phyloP scores from a whole-genome alignment of 495 filamentous ascomycete genomes.

The Podospora bellae-mahoneyi region DNA sequence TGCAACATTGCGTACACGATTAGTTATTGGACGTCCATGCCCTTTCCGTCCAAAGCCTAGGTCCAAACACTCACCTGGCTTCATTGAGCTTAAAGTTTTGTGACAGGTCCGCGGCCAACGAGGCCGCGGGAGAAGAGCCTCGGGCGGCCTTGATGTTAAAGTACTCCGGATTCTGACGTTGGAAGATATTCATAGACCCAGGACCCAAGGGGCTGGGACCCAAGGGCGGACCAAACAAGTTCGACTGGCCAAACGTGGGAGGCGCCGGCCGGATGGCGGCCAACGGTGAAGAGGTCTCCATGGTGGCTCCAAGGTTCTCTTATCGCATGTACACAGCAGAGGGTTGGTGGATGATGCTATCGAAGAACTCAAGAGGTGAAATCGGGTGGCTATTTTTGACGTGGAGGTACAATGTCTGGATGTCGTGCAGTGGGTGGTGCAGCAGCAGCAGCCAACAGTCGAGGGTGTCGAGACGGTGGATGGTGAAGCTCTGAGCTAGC shows the following conservation, averaged over 20 bases:
- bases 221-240: constrained; percentile 44
- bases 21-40: constrained; percentile 20
- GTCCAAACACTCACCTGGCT: constrained; percentile 62
- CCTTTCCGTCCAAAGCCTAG: not conserved
- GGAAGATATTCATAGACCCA: constrained; percentile 55
- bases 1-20: constrained; percentile 24
- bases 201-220: constrained; percentile 57
- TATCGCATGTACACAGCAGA: not conserved
- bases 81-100: constrained; percentile 93
- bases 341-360: not conserved
- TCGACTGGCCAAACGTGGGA: constrained; percentile 46
- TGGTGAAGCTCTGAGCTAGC: constrained; percentile 6
- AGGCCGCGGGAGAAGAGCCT: constrained; percentile 86
- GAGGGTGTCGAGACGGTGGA: not conserved
- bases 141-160: constrained; percentile 70
- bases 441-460: constrained; percentile 2
- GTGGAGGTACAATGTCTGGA: not conserved
- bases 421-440: not conserved
- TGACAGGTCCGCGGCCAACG: constrained; percentile 86
- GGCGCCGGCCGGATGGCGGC: constrained; percentile 88
- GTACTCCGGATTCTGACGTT: constrained; percentile 59
- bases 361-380: not conserved
- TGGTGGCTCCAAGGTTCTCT: constrained; percentile 34
- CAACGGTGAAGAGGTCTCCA: constrained; percentile 92
- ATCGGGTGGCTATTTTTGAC: not conserved